Percentiles rank a stretch among this genome's conserved stretches.
phyloP scores from a whole-genome alignment of 306 rosid species.

The Pyrus betulifolia region DNA sequence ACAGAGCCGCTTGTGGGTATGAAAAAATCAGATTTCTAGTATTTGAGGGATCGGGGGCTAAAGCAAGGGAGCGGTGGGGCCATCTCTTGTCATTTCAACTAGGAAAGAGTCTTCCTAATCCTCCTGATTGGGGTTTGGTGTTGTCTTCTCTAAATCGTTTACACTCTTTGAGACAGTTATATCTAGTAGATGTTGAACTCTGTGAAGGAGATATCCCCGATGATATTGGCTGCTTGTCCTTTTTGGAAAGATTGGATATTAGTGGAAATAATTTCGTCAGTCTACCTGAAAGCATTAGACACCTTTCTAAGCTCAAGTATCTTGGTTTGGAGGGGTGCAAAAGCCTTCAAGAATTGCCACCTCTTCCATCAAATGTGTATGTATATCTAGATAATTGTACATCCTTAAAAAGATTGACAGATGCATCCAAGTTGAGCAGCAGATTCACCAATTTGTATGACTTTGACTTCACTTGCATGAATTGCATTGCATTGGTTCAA shows the following conservation, averaged over 20 bases:
- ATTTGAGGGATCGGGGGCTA: too few relatives aligned
- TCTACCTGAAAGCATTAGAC: constrained; percentile 2
- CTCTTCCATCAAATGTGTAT: too few relatives aligned
- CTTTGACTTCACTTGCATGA: background rate
- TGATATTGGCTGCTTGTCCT: background rate
- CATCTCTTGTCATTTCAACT: too few relatives aligned
- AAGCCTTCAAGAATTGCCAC: too few relatives aligned
- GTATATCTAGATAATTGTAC: background rate
- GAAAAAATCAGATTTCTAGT: too few relatives aligned
- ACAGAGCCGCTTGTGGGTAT: too few relatives aligned
- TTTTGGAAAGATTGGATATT: background rate
- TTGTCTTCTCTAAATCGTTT: background rate
- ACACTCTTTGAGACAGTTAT: background rate
- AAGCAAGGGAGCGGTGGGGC: background rate
- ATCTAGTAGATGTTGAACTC: background rate
- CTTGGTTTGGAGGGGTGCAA: background rate
- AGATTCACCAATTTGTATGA: background rate
- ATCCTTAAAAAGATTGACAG: background rate
- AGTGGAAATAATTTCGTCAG: background rate
- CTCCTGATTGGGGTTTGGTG: background rate
- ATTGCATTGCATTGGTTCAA: constrained; percentile 1
- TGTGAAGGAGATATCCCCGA: background rate
- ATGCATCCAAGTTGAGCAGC: background rate
- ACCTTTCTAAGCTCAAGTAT: background rate
- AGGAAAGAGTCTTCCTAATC: background rate